Percentiles rank a stretch among this genome's conserved stretches.
Evolutionary conservation across 768 basidiomycete species (phyloP).

Genomic region (Suillus alpinus): DNA sequence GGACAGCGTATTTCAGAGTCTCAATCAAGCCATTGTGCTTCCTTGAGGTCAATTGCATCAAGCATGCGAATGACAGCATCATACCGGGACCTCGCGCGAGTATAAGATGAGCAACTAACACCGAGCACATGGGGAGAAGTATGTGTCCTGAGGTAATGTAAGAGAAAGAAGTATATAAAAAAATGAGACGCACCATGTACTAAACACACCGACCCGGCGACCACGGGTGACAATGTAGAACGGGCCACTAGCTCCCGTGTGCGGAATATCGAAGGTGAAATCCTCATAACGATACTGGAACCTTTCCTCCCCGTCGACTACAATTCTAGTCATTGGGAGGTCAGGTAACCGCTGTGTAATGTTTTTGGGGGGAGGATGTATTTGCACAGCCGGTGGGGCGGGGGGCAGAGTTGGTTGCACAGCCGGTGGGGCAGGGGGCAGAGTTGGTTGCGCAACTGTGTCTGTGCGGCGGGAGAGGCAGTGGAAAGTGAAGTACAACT

Average conservation of each 20-base stretch:
- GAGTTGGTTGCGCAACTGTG: neutral
- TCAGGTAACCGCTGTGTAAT: too few species aligned
- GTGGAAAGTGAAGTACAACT: too few species aligned
- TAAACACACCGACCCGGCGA: neutral
- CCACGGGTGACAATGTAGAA: conserved; percentile 5
- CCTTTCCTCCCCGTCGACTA: neutral
- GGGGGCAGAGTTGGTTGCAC: neutral
- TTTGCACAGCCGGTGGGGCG: neutral
- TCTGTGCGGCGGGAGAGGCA: neutral
- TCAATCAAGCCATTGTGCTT: neutral
- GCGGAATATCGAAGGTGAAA: neutral
- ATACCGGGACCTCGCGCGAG: neutral
- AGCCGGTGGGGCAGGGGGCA: too few species aligned
- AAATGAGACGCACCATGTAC: neutral
- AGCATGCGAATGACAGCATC: neutral
- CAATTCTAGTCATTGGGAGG: neutral
- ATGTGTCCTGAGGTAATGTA: neutral
- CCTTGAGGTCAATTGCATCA: neutral
- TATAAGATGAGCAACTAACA: neutral
- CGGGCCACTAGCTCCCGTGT: neutral
- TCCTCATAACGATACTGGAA: neutral
- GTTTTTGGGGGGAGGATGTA: too few species aligned
- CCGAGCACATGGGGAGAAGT: neutral
- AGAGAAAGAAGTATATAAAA: neutral
- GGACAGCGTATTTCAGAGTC: neutral